These are phyloP conservation scores for Helianthus tuberosus DNA, from an alignment of 129 eudicot species.

Conservation along the genomic window DNA sequence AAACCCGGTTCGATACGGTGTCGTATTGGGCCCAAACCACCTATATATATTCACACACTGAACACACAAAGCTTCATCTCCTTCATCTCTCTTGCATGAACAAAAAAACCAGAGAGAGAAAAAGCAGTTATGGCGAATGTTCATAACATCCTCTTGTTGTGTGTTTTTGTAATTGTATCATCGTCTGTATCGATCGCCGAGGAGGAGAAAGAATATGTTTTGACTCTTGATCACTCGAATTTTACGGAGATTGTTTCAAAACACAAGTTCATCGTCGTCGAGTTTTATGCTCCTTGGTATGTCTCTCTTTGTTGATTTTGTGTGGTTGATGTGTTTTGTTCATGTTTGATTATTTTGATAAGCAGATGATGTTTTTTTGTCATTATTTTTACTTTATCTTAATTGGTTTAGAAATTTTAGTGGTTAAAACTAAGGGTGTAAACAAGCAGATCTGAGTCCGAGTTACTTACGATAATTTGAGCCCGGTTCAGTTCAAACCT, in stretches of 20 bases:
- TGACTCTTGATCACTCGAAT: slow-evolving; percentile 65
- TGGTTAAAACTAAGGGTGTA: no score
- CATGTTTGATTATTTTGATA: background rate
- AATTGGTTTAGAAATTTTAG: background rate
- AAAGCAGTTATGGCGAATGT: slow-evolving; percentile 36
- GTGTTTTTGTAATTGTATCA: slow-evolving; percentile 20
- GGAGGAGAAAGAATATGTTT: slow-evolving; percentile 48
- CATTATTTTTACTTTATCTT: background rate
- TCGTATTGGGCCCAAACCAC: slow-evolving; percentile 11
- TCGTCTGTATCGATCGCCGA: slow-evolving; percentile 30
- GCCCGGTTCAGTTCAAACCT: no score
- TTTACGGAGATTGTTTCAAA: slow-evolving; percentile 48
- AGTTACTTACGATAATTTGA: no score
- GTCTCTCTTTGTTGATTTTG: background rate
- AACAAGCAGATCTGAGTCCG: no score
- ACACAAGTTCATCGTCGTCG: slow-evolving; percentile 64
- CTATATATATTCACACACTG: slow-evolving; percentile 33
- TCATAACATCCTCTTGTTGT: slow-evolving; percentile 13
- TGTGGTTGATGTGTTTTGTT: slow-evolving; percentile 4
- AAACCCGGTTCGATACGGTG: slow-evolving; percentile 18
- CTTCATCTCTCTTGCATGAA: slow-evolving; percentile 29
- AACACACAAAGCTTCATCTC: slow-evolving; percentile 21
- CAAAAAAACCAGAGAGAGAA: no score
- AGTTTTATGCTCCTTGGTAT: slow-evolving; percentile 87
- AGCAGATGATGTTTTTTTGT: background rate